Base-by-base conservation (phyloP, 345 rosid genomes). In the Erodium maritimum region DNA sequence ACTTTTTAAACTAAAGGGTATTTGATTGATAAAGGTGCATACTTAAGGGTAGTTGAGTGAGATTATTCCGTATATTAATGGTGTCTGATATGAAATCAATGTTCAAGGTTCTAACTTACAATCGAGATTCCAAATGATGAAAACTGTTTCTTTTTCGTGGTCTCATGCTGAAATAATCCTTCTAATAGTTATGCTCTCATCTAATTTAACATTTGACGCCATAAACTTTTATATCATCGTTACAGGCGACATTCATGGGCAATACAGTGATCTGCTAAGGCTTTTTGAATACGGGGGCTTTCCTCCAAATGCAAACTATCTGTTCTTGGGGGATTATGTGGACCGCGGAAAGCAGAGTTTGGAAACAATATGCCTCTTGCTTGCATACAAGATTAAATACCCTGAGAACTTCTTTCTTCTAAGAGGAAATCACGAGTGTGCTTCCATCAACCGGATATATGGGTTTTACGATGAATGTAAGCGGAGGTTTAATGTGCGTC, bases 381-480 rank as follows among this genome's bases (percentile, higher is more conserved):
- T 71, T 23, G 71, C 75, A 12, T 71, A 67, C 51, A 71, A 71
- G 56, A 63, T 71, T 42, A 71, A 71, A 48, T 67, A 71, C 56
- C 71, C 71, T 0, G 68, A 67, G 20, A 71, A 71, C 71, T 66
- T 71, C 33, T 67, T 71, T 52, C 75, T 71, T 60, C 63, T 71
- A 19, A 67, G 75, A 71, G 75, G 75, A 42, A 71, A 71, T 53
- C 75, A 71, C 53, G 75, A 71, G 57, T 71, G 71, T 55, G 75
- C 71, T 19, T 71, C 75, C 11, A 67, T 71, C 25, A 71, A 71
- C 21, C 57, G 75, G 23, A 71, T 71, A 29, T 71, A 71, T 34
- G 75, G 75, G 21, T 71, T 71, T 55, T 71, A 71, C 59, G 75
- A 71, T 37, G 75, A 71, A 60, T 71, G 75, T 29, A 71, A 71